Conservation (phyloP, 1,139 yeast genomes). For the Geotrichum fermentans region DNA sequence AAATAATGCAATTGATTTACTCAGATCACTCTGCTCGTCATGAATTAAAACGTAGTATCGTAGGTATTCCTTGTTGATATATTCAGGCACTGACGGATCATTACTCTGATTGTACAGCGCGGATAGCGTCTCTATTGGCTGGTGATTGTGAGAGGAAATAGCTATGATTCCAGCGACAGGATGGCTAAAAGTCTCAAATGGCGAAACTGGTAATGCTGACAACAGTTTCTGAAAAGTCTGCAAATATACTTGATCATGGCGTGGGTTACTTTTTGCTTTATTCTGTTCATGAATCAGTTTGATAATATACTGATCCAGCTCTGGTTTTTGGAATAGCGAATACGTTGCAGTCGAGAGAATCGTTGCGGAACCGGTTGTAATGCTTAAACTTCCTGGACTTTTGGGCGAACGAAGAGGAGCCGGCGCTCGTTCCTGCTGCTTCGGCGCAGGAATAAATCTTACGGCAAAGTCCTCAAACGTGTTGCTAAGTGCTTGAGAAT, state of each 20-base stretch:
- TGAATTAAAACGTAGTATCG: constrained; percentile 40
- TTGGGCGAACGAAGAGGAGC: background rate
- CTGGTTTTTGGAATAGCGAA: constrained; percentile 4
- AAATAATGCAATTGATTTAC: constrained; percentile 32
- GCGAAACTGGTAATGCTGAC: constrained; percentile 58
- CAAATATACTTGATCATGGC: constrained; percentile 45
- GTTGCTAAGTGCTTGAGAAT: constrained; percentile 35
- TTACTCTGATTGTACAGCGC: constrained; percentile 35
- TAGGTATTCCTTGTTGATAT: constrained; percentile 37
- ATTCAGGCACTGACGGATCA: constrained; percentile 34
- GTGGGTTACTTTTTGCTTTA: background rate
- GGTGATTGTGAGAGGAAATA: constrained; percentile 45
- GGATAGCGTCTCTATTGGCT: constrained; percentile 49
- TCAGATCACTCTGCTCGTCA: constrained; percentile 36
- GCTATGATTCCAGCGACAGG: constrained; percentile 77
- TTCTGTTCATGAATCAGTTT: background rate
- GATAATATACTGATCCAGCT: constrained; percentile 9
- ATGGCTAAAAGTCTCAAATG: constrained; percentile 87
- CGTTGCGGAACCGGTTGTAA: background rate
- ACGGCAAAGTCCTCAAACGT: constrained; percentile 35
- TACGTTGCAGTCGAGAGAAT: background rate
- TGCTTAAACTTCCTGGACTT: background rate
- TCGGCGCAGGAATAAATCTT: constrained; percentile 27
- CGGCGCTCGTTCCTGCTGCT: background rate
- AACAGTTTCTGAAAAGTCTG: constrained; percentile 57